Conservation (phyloP, 108 stramenopile species). For the Skeletonema grethae region DNA sequence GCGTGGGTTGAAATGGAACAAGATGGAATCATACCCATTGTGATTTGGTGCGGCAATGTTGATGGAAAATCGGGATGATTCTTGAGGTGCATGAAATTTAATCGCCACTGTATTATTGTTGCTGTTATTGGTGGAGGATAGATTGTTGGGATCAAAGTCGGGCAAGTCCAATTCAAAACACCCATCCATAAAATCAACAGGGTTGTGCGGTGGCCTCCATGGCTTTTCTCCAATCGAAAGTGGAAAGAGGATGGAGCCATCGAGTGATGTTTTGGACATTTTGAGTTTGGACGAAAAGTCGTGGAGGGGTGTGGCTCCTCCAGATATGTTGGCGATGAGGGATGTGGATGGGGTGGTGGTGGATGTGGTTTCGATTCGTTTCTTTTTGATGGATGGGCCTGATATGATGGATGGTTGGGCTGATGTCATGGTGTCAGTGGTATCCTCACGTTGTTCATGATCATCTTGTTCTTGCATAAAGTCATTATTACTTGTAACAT, state of each 20-base stretch:
- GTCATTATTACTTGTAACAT: not conserved
- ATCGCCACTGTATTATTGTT: slow-evolving; percentile 87
- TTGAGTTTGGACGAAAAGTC: slow-evolving; percentile 76
- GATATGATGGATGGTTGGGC: slow-evolving; percentile 8
- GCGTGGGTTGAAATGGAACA: slow-evolving; percentile 88
- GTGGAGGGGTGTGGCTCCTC: slow-evolving; percentile 68
- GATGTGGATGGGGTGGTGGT: slow-evolving; percentile 5
- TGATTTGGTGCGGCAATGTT: slow-evolving; percentile 62
- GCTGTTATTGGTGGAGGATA: slow-evolving; percentile 28
- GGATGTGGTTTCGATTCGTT: slow-evolving; percentile 24
- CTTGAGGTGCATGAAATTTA: slow-evolving; percentile 77
- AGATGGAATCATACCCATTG: slow-evolving; percentile 62
- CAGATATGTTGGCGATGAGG: slow-evolving; percentile 72
- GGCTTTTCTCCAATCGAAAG: not conserved
- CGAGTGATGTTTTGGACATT: slow-evolving; percentile 30
- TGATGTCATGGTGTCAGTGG: not conserved
- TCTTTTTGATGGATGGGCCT: slow-evolving; percentile 47
- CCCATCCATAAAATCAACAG: slow-evolving; percentile 59
- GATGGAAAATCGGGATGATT: slow-evolving; percentile 78
- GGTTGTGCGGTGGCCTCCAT: slow-evolving; percentile 69
- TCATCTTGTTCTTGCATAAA: not conserved
- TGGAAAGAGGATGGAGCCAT: slow-evolving; percentile 63
- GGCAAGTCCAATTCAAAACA: slow-evolving; percentile 65
- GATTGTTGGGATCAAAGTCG: slow-evolving; percentile 61
- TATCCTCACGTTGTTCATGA: not conserved